Conservation (phyloP, 164 flowering plant genomes). For the Berberis thunbergii region DNA sequence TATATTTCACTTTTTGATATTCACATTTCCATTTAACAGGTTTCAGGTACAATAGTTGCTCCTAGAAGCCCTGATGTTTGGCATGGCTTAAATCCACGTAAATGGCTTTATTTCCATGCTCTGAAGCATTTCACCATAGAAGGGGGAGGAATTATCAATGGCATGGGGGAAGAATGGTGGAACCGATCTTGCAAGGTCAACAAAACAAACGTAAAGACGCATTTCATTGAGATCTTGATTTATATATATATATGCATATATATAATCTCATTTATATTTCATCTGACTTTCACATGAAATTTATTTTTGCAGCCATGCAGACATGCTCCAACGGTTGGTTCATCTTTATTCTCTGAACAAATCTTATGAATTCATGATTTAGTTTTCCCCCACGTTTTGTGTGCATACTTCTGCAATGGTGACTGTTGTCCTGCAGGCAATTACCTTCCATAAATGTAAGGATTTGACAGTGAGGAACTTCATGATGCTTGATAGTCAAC, state of each 20-base stretch:
- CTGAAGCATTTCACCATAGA: constrained; percentile 56
- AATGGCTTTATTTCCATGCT: constrained; percentile 78
- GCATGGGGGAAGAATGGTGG: constrained; percentile 96
- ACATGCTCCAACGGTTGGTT: constrained; percentile 89
- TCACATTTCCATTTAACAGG: constrained; percentile 25
- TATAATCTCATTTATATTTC: not conserved
- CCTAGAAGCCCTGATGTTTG: constrained; percentile 67
- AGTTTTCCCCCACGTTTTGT: not conserved
- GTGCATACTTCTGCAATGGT: not conserved
- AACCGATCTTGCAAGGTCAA: constrained; percentile 73
- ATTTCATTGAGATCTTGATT: not conserved
- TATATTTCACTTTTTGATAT: constrained; percentile 1
- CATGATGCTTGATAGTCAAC: constrained; percentile 55
- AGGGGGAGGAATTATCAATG: constrained; percentile 72
- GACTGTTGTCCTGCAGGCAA: constrained; percentile 45
- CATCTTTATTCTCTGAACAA: constrained; percentile 3
- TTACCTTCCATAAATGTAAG: constrained; percentile 79
- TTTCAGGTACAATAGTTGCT: constrained; percentile 64
- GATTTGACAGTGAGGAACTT: constrained; percentile 46
- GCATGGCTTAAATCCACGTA: constrained; percentile 51
- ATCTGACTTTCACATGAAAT: constrained; percentile 9
- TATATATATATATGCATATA: not conserved
- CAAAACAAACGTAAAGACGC: constrained; percentile 37
- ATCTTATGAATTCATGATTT: constrained; percentile 4
- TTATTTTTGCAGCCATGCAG: constrained; percentile 64